Base-by-base conservation (phyloP, 352 stramenopile species). In the Pythium oligandrum region DNA sequence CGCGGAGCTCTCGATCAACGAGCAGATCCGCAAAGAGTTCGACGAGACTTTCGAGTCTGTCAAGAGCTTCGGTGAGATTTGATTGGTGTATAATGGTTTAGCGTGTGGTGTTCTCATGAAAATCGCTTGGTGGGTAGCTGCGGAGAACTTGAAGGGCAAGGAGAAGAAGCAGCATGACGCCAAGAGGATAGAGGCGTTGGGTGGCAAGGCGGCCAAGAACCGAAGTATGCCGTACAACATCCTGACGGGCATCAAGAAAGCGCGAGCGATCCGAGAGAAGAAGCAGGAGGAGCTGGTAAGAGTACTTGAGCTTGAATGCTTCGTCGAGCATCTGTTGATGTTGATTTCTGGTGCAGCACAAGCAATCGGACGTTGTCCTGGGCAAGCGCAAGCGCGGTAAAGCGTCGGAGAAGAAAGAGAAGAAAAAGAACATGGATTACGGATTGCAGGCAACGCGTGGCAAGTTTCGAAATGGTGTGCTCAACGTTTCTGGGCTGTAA, bases 21-120 rank as follows among this genome's bases (percentile, higher is more conserved):
- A 93, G 62, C 71, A 90, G 48, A 87, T 93, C 44, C 72, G 74
- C 44, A 75, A 93, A 53, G 78, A 93, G 49, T 88, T 93, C 39
- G 71, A 85, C 46, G 76, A 90, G 37, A 72, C 78, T 2, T 81
- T 91, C 9, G 70, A 81, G 38, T 87, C 72, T 6, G 80, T 93
- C 32, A 70, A 87, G 34, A 70, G 75, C n/a, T 92, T 92, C 42
- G 68, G 79, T 90, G 35, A 37, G 66, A 57, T n/a, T 0, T 46
- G 51, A 2, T 35, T 39, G 17, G 17, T 26, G 17, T 26, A 26
- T 26, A 26, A 26, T 26, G 17, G 17, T 26, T 26, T 26, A 26
- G 17, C 35, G 8, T 50, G 6, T 38, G 26, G 26, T 38, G 4
- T 33, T 11, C 31, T 33, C 6, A 48, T 3, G 39, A 40, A 40